These are phyloP conservation scores for Nigrograna mackinnonii DNA, from an alignment of 2,329 filamentous ascomycete genomes.

Conservation along the genomic window DNA sequence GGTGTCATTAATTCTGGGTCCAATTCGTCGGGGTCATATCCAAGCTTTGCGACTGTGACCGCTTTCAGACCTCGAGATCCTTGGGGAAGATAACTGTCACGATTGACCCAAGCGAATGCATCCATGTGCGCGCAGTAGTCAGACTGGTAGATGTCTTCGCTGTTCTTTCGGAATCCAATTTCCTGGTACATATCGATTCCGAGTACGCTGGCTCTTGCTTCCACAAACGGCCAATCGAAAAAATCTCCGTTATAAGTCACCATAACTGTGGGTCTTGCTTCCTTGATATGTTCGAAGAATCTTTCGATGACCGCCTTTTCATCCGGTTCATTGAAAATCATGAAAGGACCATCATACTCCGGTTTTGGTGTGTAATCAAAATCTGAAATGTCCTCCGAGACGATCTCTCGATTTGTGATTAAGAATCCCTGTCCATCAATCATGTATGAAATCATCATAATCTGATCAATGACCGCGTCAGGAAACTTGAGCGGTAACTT, in stretches of 20 bases:
- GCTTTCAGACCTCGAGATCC: conserved; percentile 97
- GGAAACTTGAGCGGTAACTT: conserved; percentile 97
- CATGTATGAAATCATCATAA: conserved; percentile 99
- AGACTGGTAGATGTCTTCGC: conserved; percentile 94
- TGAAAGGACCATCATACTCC: conserved; percentile 92
- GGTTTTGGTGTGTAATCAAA: conserved; percentile 98
- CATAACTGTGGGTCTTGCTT: conserved; percentile 92
- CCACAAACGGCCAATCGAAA: conserved; percentile 99
- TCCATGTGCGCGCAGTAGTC: conserved; percentile 98
- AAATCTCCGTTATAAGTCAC: conserved; percentile 99
- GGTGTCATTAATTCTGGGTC: conserved; percentile 98
- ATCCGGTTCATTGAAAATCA: conserved; percentile 97
- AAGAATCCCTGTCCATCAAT: conserved; percentile 97
- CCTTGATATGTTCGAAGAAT: conserved; percentile 95
- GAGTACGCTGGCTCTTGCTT: conserved; percentile 87
- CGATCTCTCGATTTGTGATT: conserved; percentile 96
- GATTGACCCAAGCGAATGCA: conserved; percentile 98
- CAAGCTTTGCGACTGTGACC: conserved; percentile 95
- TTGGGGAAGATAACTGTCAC: conserved; percentile 96
- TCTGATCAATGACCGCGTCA: conserved; percentile 89
- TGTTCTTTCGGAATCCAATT: conserved; percentile 95
- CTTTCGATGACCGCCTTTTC: conserved; percentile 86
- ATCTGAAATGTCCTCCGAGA: conserved; percentile 94
- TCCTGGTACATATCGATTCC: conserved; percentile 99
- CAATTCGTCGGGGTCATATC: conserved; percentile 96